A percentile compares a stretch with the other conserved stretches of the same genome.
Evolutionary conservation across 2,329 filamentous ascomycete genomes (phyloP).

Genomic region (Orbilia oligospora): DNA sequence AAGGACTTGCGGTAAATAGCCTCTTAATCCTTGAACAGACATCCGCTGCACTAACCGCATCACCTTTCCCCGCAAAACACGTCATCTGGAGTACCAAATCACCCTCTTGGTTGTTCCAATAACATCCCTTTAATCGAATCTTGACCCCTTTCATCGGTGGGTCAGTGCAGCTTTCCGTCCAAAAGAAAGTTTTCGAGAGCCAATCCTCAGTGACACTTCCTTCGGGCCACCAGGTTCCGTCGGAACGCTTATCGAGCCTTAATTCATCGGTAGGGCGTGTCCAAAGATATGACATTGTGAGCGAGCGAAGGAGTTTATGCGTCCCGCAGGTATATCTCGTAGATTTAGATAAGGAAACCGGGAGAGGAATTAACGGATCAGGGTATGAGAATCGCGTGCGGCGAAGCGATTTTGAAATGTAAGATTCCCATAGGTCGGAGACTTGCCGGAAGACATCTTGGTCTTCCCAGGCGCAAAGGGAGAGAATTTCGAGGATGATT

Average conservation of each 20-base stretch:
- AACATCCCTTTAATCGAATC: slow-evolving; percentile 57
- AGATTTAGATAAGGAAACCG: slow-evolving; percentile 9
- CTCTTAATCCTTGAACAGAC: slow-evolving; percentile 59
- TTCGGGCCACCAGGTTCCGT: slow-evolving; percentile 56
- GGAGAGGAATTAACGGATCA: slow-evolving; percentile 13
- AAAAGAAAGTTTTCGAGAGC: slow-evolving; percentile 56
- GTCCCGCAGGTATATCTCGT: slow-evolving; percentile 51
- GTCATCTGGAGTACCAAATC: slow-evolving; percentile 60
- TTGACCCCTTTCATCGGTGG: slow-evolving; percentile 58
- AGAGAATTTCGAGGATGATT: slow-evolving; percentile 60
- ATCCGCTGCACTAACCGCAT: slow-evolving; percentile 52
- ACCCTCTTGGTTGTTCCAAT: slow-evolving; percentile 59
- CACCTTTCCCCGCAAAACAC: slow-evolving; percentile 57
- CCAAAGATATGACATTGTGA: slow-evolving; percentile 59
- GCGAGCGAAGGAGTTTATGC: slow-evolving; percentile 53
- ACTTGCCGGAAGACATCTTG: slow-evolving; percentile 59
- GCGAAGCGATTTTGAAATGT: slow-evolving; percentile 54
- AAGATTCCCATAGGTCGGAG: slow-evolving; percentile 60
- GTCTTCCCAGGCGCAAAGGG: slow-evolving; percentile 59
- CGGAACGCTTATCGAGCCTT: slow-evolving; percentile 48
- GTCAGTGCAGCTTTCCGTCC: slow-evolving; percentile 59
- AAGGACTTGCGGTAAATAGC: slow-evolving; percentile 56
- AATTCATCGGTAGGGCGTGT: slow-evolving; percentile 57
- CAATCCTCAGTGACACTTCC: slow-evolving; percentile 55
- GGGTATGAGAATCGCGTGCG: slow-evolving; percentile 56